These are phyloP conservation scores for Allomyces javanicus DNA, from an alignment of 192 early-diverging fungal species.

Conservation along the genomic window DNA sequence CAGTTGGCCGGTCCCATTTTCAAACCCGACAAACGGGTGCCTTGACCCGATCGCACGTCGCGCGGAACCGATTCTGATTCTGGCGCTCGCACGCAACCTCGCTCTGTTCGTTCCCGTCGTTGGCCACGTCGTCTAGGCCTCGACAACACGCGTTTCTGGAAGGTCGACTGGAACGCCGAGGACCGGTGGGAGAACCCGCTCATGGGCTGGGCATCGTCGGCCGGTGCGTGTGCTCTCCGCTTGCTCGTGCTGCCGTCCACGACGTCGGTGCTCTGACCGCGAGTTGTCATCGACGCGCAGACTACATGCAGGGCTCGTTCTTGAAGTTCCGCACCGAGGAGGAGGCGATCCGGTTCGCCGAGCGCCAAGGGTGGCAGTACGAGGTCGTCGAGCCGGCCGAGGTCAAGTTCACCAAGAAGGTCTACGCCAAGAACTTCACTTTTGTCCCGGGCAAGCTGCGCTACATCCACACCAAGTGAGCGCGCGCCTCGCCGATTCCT, in stretches of 20 bases:
- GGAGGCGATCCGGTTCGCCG: conserved; percentile 82
- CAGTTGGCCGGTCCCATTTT: no score
- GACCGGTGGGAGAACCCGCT: conserved; percentile 82
- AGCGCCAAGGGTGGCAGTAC: conserved; percentile 85
- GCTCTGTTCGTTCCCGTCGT: no score
- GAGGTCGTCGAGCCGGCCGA: conserved; percentile 81
- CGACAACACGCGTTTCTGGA: conserved; percentile 60
- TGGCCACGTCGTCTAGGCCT: no score
- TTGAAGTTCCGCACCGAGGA: conserved; percentile 74
- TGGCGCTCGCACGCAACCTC: no score
- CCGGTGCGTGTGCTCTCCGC: no score
- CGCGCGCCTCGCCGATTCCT: no score
- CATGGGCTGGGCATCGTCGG: conserved; percentile 68
- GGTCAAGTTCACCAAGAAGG: conserved; percentile 53
- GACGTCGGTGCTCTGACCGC: no score
- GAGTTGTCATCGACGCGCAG: conserved; percentile 21
- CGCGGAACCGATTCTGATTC: no score
- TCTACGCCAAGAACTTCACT: conserved; percentile 84
- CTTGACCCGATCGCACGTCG: no score
- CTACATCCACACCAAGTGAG: conserved; percentile 66
- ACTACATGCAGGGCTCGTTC: conserved; percentile 56
- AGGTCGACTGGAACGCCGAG: conserved; percentile 74
- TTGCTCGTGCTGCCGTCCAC: no score
- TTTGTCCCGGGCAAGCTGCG: conserved; percentile 59
- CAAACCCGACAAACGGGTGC: no score